These are phyloP conservation scores for Candida smagusa DNA, from an alignment of 1,139 yeast genomes.

Conservation along the genomic window DNA sequence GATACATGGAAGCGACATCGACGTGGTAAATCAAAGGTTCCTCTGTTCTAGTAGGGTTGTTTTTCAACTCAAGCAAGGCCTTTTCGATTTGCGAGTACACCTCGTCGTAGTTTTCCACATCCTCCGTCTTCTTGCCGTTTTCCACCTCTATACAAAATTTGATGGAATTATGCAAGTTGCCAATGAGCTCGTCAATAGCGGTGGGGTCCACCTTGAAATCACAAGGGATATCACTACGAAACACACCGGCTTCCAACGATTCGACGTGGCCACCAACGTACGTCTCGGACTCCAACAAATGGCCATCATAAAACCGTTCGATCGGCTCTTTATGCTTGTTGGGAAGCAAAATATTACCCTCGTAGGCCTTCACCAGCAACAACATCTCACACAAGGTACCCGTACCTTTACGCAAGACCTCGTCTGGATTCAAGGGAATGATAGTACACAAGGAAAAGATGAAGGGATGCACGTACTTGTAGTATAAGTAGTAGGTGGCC, in stretches of 20 bases:
- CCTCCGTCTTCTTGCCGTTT: slow-evolving; percentile 65
- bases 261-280: slow-evolving; percentile 99
- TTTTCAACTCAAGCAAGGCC: slow-evolving; percentile 55
- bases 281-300: slow-evolving; percentile 89
- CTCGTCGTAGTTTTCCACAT: slow-evolving; percentile 78
- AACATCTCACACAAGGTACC: slow-evolving; percentile 99
- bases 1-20: slow-evolving; percentile 99
- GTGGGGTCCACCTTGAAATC: slow-evolving; percentile 77
- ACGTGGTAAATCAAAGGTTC: slow-evolving; percentile 91
- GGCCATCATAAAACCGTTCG: slow-evolving; percentile 93
- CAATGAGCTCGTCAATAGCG: slow-evolving; percentile 76
- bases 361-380: slow-evolving; percentile 93
- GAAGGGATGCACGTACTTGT: slow-evolving; percentile 96
- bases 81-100: slow-evolving; percentile 56
- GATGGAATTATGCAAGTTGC: slow-evolving; percentile 72
- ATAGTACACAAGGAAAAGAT: slow-evolving; percentile 94
- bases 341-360: slow-evolving; percentile 73
- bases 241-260: slow-evolving; percentile 96
- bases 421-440: slow-evolving; percentile 95
- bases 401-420: slow-evolving; percentile 92
- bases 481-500: slow-evolving; percentile 93
- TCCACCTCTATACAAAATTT: slow-evolving; percentile 85
- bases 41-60: slow-evolving; percentile 65
- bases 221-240: slow-evolving; percentile 79
- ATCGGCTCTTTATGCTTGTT: slow-evolving; percentile 91